These are phyloP conservation scores for Solanum neorickii DNA, from an alignment of 257 asterid species.

Conservation along the genomic window DNA sequence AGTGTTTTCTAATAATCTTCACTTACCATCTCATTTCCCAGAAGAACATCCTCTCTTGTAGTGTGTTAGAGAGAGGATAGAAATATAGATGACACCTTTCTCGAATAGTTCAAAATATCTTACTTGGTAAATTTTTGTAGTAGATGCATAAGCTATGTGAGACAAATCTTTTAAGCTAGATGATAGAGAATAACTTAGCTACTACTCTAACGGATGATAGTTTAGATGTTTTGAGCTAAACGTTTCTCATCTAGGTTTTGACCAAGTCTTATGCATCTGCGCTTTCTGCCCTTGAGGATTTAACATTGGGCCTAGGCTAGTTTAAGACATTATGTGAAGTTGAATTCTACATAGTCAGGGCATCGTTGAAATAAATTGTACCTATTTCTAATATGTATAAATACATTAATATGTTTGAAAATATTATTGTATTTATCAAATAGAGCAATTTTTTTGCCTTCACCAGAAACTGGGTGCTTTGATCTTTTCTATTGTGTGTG, in stretches of 20 bases:
- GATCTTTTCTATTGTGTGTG: no score
- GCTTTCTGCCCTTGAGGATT: not conserved
- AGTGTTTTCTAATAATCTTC: not conserved
- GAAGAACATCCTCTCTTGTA: no score
- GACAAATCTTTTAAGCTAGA: not conserved
- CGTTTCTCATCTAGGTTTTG: not conserved
- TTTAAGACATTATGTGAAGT: not conserved
- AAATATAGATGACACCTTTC: not conserved
- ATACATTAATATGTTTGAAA: not conserved
- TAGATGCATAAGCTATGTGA: not conserved
- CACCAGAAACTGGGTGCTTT: no score
- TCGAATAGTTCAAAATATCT: not conserved
- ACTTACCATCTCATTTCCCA: not conserved
- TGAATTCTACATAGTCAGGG: not conserved
- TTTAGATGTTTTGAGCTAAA: not conserved
- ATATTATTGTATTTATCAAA: not conserved
- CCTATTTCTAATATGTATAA: no score
- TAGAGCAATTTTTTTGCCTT: no score
- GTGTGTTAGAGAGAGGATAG: not conserved
- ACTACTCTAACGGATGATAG: not conserved
- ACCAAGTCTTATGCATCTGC: not conserved
- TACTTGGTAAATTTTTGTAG: not conserved
- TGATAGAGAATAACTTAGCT: no score
- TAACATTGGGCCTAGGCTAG: not conserved
- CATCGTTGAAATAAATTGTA: not conserved